Percentiles rank a stretch among this genome's conserved stretches.
These are phyloP conservation scores for Auriscalpium vulgare DNA, from an alignment of 768 basidiomycete species.

Conservation along the genomic window DNA sequence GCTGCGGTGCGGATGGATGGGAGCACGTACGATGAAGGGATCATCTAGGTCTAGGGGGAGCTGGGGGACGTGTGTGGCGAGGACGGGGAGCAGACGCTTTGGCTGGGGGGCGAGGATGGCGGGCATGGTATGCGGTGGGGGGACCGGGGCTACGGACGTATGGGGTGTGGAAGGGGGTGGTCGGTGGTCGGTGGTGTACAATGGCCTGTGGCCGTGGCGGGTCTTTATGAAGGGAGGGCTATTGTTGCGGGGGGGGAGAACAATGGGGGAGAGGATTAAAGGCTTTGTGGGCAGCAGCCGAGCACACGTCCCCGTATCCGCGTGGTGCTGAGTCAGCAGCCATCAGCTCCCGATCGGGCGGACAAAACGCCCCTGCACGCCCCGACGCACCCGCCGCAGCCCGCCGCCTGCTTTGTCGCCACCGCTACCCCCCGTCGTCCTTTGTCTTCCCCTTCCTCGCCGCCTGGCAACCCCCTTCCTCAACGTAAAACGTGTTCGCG, in stretches of 20 bases:
- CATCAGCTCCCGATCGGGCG: too few species aligned
- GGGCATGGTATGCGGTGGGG: conserved; percentile 7
- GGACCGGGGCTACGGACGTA: background rate
- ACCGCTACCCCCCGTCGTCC: too few species aligned
- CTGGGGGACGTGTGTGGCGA: conserved; percentile 9
- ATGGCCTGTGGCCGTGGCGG: too few species aligned
- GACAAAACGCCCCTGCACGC: too few species aligned
- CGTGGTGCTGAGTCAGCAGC: conserved; percentile 1
- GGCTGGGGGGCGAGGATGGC: background rate
- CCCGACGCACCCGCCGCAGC: too few species aligned
- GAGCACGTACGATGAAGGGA: conserved; percentile 14
- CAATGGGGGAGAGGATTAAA: conserved; percentile 9
- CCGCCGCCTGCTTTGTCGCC: too few species aligned
- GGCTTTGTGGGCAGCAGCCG: conserved; percentile 13
- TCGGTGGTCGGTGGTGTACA: background rate
- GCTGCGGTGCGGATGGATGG: background rate
- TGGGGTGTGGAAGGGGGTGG: background rate
- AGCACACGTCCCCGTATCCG: conserved; percentile 1
- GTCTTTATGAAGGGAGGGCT: background rate
- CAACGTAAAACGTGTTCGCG: too few species aligned
- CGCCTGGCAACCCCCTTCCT: too few species aligned
- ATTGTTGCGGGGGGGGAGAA: conserved; percentile 7
- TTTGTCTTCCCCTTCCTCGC: too few species aligned
- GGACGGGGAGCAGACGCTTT: conserved; percentile 11
- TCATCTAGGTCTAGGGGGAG: conserved; percentile 11